Evolutionary conservation across 169 alveolate species (phyloP).

Genomic region (Plasmodium fragile): DNA sequence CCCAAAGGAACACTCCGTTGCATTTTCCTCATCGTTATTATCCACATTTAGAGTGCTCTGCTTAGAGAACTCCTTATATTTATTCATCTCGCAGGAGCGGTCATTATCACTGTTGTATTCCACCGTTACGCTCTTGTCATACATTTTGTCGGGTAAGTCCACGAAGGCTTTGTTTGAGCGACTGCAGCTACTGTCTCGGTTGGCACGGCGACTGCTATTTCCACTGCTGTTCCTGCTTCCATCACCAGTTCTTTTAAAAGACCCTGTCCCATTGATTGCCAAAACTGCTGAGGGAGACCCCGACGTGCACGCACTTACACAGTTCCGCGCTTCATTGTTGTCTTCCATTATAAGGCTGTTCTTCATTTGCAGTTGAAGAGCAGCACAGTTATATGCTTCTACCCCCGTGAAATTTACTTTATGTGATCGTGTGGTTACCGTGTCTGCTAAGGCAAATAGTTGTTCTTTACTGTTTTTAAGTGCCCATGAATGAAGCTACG

Average conservation of each 20-base stretch:
- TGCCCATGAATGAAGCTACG: constrained; percentile 3
- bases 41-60: constrained; percentile 57
- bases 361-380: constrained; percentile 10
- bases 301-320: constrained; percentile 5
- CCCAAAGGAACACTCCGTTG: constrained; percentile 9
- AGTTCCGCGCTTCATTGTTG: background rate
- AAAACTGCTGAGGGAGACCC: background rate
- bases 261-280: constrained; percentile 7
- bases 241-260: background rate
- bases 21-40: constrained; percentile 36
- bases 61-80: constrained; percentile 41
- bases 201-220: background rate
- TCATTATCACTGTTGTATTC: constrained; percentile 46
- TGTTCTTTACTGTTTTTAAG: constrained; percentile 3
- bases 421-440: background rate
- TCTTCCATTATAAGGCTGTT: constrained; percentile 27
- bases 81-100: constrained; percentile 12
- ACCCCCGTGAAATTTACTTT: background rate
- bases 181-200: background rate
- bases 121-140: constrained; percentile 61
- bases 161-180: background rate
- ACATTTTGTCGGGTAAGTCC: constrained; percentile 6
- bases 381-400: background rate
- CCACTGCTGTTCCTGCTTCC: background rate
- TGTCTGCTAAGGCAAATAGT: constrained; percentile 29